These are phyloP conservation scores for Stephanodiscus minutulus DNA, from an alignment of 108 stramenopile species.

Conservation along the genomic window DNA sequence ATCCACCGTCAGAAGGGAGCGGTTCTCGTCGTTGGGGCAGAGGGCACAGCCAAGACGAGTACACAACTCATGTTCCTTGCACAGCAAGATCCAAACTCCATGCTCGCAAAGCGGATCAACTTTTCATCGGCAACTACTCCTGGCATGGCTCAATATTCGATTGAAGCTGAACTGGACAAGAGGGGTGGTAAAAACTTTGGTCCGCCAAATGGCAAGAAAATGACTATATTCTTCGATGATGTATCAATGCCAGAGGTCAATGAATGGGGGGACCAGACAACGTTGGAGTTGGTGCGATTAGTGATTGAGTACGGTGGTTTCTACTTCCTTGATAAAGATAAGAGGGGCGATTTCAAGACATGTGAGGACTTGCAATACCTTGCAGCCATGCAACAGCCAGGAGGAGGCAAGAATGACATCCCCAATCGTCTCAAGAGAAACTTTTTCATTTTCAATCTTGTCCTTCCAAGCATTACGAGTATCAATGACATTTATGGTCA, in stretches of 20 bases:
- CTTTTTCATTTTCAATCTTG: slow-evolving; percentile 91
- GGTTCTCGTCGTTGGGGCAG: slow-evolving; percentile 85
- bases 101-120: slow-evolving; percentile 83
- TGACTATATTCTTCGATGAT: slow-evolving; percentile 94
- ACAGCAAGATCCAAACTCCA: slow-evolving; percentile 65
- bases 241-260: slow-evolving; percentile 92
- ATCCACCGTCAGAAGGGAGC: slow-evolving; percentile 74
- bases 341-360: slow-evolving; percentile 89
- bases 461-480: slow-evolving; percentile 85
- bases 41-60: slow-evolving; percentile 92
- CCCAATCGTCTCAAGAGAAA: slow-evolving; percentile 92
- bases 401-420: slow-evolving; percentile 91
- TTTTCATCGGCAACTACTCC: slow-evolving; percentile 90
- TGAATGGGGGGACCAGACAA: slow-evolving; percentile 93
- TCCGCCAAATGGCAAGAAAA: slow-evolving; percentile 88
- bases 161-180: slow-evolving; percentile 91
- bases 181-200: slow-evolving; percentile 91
- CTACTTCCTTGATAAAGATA: slow-evolving; percentile 93
- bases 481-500: slow-evolving; percentile 95
- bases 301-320: slow-evolving; percentile 84
- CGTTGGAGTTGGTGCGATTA: slow-evolving; percentile 86
- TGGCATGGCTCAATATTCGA: slow-evolving; percentile 86
- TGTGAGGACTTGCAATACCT: slow-evolving; percentile 89
- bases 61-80: slow-evolving; percentile 86
- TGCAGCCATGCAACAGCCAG: slow-evolving; percentile 91